Evolutionary conservation across 176 grass and related monocot species (phyloP).

Genomic region (Oryza rufipogon): DNA sequence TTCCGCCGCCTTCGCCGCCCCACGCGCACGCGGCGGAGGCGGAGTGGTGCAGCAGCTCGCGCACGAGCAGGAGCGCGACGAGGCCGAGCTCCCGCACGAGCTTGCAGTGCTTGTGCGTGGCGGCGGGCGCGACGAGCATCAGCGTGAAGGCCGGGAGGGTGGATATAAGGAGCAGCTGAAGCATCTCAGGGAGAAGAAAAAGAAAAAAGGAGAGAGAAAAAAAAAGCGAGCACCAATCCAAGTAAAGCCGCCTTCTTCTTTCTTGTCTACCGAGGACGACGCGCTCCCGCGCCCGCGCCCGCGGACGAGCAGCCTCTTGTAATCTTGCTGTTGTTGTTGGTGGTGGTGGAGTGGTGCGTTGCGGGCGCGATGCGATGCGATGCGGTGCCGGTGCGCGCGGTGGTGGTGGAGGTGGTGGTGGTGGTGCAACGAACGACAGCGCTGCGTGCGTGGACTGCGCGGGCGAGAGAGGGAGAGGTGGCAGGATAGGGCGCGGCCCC

Average conservation of each 20-base stretch:
- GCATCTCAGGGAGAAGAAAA: slow-evolving; percentile 36
- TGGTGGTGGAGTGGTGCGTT: neutral
- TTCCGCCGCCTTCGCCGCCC: neutral
- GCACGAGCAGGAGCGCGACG: slow-evolving; percentile 48
- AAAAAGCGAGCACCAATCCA: neutral
- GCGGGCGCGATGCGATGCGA: neutral
- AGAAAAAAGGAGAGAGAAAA: neutral
- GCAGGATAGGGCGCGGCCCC: slow-evolving; percentile 16
- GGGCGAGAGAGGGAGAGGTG: neutral
- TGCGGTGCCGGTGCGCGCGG: neutral
- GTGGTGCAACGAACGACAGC: slow-evolving; percentile 44
- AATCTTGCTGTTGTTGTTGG: too few relatives aligned
- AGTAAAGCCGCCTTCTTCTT: neutral
- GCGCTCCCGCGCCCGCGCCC: neutral
- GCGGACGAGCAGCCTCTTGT: too few relatives aligned
- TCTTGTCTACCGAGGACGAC: neutral
- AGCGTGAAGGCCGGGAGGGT: slow-evolving; percentile 71
- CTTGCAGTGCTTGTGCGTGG: slow-evolving; percentile 54
- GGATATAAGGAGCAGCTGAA: slow-evolving; percentile 68
- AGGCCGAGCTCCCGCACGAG: slow-evolving; percentile 53
- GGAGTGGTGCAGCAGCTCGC: slow-evolving; percentile 47
- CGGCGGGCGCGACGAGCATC: slow-evolving; percentile 44
- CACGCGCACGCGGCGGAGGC: slow-evolving; percentile 3
- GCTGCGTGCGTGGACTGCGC: neutral
- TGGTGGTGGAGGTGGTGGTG: slow-evolving; percentile 1